Conservation (phyloP, 441 rosid genomes). For the Adansonia madagascariensis region DNA sequence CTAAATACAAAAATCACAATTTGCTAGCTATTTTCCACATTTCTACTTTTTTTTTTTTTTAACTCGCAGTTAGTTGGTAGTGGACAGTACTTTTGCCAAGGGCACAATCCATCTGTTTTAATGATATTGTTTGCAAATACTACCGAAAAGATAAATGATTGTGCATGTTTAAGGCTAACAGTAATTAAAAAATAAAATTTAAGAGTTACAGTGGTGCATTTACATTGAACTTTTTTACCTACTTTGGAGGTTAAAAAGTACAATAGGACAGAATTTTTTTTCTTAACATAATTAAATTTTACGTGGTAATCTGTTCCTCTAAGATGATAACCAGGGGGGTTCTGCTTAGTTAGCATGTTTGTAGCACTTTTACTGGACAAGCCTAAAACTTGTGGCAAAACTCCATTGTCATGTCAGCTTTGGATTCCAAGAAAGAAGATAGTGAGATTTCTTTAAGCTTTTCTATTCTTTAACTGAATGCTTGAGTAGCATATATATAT, state of each 20-base stretch:
- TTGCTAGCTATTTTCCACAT: background rate
- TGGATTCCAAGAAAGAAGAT: slow-evolving; percentile 29
- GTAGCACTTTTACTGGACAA: slow-evolving; percentile 35
- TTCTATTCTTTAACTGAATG: background rate
- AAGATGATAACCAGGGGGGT: background rate
- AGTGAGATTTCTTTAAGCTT: slow-evolving; percentile 35
- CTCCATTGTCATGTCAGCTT: slow-evolving; percentile 38
- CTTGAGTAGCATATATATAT: no score
- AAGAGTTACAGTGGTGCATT: background rate
- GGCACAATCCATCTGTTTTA: slow-evolving; percentile 26
- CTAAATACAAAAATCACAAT: background rate
- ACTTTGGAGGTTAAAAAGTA: background rate
- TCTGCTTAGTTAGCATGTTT: slow-evolving; percentile 24
- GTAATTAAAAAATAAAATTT: background rate
- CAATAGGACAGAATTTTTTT: background rate
- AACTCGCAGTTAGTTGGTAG: background rate
- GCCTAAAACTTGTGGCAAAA: slow-evolving; percentile 27
- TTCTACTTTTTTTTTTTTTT: no score
- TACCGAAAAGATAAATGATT: background rate
- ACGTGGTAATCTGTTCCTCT: background rate
- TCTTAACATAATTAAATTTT: background rate
- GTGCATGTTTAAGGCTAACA: background rate
- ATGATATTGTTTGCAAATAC: slow-evolving; percentile 16
- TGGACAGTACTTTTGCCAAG: background rate
- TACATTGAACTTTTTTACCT: background rate